phyloP scores from a whole-genome alignment of 2,329 filamentous ascomycete genomes.

The Neonectria neomacrospora region DNA sequence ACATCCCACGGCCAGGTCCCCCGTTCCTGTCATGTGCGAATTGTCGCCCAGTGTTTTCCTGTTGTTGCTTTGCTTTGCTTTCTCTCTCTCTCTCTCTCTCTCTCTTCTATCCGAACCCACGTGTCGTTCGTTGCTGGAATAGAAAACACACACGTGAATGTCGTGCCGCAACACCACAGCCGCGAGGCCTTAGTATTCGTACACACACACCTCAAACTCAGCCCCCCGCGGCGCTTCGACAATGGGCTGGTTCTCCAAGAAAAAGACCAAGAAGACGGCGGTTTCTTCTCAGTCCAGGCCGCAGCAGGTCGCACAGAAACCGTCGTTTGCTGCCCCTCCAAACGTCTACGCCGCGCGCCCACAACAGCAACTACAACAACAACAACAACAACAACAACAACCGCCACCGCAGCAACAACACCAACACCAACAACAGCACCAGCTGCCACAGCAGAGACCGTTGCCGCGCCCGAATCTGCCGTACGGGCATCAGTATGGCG shows the following conservation, averaged over 20 bases:
- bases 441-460: slow-evolving; percentile 18
- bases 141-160: not conserved
- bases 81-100: not conserved
- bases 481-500: slow-evolving; percentile 37
- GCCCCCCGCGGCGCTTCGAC: slow-evolving; percentile 7
- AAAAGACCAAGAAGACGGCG: slow-evolving; percentile 34
- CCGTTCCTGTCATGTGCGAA: not conserved
- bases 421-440: slow-evolving; percentile 25
- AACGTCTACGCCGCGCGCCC: slow-evolving; percentile 30
- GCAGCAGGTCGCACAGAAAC: slow-evolving; percentile 16
- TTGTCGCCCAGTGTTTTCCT: not conserved
- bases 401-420: slow-evolving; percentile 17
- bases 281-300: not conserved
- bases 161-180: not conserved
- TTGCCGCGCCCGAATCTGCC: slow-evolving; percentile 25
- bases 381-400: slow-evolving; percentile 24
- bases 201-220: not conserved
- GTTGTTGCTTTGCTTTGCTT: not conserved
- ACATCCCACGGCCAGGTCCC: not conserved
- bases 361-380: slow-evolving; percentile 24
- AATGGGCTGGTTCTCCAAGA: slow-evolving; percentile 47
- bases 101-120: not conserved
- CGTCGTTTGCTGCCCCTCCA: slow-evolving; percentile 32
- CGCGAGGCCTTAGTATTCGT: not conserved
- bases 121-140: not conserved